phyloP scores from a whole-genome alignment of 257 asterid species.

The Solanum lignicaule region DNA sequence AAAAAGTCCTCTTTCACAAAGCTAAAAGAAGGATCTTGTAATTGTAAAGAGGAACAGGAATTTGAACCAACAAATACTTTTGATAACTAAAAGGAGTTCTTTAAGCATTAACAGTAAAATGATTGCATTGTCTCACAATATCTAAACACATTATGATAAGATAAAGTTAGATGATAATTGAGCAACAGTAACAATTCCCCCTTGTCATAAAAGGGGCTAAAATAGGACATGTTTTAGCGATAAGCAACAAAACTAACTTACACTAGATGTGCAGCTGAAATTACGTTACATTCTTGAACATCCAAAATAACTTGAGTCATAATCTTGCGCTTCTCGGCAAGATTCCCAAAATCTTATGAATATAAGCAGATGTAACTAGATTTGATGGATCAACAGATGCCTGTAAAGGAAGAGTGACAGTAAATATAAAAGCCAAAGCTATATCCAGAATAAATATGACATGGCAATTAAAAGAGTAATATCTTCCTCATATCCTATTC shows the following conservation, averaged over 20 bases:
- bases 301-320: slow-evolving; percentile 6
- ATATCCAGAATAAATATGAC: not conserved
- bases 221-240: not conserved
- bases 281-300: not conserved
- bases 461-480: not conserved
- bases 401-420: slow-evolving; percentile 13
- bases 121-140: not conserved
- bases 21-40: not conserved
- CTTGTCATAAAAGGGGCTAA: not conserved
- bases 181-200: not conserved
- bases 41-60: not conserved
- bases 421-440: not conserved
- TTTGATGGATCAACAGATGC: slow-evolving; percentile 43
- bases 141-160: not conserved
- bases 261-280: not conserved
- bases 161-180: not conserved
- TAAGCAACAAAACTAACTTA: not conserved
- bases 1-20: not conserved
- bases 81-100: not conserved
- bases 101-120: not conserved
- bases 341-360: slow-evolving; percentile 56
- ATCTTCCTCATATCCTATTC: slow-evolving; percentile 2
- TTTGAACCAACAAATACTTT: not conserved
- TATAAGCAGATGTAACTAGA: slow-evolving; percentile 47
- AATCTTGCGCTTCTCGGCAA: slow-evolving; percentile 46